Evolutionary conservation across 75 land plant species (phyloP), one percentile per base, ranked within the genome.

Genomic region (Selaginella moellendorffii): DNA sequence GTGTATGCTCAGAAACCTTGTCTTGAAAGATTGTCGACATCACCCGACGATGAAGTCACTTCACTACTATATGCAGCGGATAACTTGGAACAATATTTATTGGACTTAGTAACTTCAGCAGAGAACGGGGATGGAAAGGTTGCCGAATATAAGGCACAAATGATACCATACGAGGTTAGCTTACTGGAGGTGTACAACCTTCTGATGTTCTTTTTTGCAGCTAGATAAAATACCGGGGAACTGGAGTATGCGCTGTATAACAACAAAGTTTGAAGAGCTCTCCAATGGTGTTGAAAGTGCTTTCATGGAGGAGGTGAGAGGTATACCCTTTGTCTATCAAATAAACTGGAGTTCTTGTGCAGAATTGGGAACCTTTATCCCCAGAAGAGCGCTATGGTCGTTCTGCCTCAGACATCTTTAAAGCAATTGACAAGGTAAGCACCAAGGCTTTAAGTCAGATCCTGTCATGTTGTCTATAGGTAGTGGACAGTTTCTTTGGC

Each of bases 1-100:
- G 5, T 36, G 46, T 14, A 36, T 36, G 46, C 46, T 36, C 79
- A 92, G 97, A 88, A 78, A 83, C 97, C 97, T 61, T 88, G 88
- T 63, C 81, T 92, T 63, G 87, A 80, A 69, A 79, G 83, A 61
- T 84, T 80, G 46, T 80, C 86, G 28, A 83, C 83, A 73, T 77
- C 85, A 26, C 81, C 95, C 0, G 97, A 92, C 69, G 97, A 92
- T 78, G 46, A 36, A 36, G 95, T 85, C 0, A 83, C 85, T 29
- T 78, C 86, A 56, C 89, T 92, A 18, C 80, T 88, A 53, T 80
- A 89, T 29, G 90, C 87, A 73, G 97, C 97, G 68, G 87, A 88
- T 67, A 77, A 77, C 69, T 78, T 92, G 52, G 97, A 92, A 62
- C 84, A 83, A 58, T 77, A 74, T 73, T 64, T 88, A 29, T 30